phyloP scores from a whole-genome alignment of 140 eudicot species.

The Senecio squalidus region DNA sequence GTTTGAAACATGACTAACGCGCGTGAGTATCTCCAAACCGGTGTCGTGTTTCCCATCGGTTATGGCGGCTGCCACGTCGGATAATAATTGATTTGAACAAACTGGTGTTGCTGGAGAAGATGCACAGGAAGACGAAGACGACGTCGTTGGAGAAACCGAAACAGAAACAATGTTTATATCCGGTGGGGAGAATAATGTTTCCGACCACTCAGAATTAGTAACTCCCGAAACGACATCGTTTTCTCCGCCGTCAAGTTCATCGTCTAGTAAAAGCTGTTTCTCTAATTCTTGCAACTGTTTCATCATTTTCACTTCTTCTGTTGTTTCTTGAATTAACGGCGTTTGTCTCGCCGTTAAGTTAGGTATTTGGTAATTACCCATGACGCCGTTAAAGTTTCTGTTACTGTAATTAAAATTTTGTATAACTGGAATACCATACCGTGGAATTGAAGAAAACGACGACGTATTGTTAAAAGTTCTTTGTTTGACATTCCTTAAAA shows the following conservation, averaged over 20 bases:
- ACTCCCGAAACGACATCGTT: constrained; percentile 54
- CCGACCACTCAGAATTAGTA: constrained; percentile 91
- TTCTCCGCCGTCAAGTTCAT: constrained; percentile 48
- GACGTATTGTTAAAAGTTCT: constrained; percentile 26
- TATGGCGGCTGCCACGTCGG: constrained; percentile 63
- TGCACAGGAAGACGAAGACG: constrained; percentile 69
- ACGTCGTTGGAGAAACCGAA: constrained; percentile 60
- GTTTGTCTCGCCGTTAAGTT: constrained; percentile 12
- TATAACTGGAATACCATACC: constrained; percentile 47
- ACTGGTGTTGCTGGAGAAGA: constrained; percentile 44
- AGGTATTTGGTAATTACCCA: constrained; percentile 11
- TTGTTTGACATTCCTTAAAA: constrained; percentile 63
- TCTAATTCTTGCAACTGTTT: constrained; percentile 61
- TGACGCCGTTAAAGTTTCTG: constrained; percentile 12
- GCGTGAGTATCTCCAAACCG: constrained; percentile 48
- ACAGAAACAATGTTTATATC: constrained; percentile 35
- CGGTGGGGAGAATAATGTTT: constrained; percentile 24
- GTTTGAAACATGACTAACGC: constrained; percentile 41
- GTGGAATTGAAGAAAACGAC: constrained; percentile 16
- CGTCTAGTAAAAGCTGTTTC: constrained; percentile 63
- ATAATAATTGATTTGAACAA: constrained; percentile 39
- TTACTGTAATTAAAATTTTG: constrained; percentile 36
- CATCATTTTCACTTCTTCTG: constrained; percentile 32
- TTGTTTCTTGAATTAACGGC: background rate
- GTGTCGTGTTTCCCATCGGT: constrained; percentile 46